Conservation (phyloP, 1,139 yeast genomes). For the Geotrichum klebahnii region DNA sequence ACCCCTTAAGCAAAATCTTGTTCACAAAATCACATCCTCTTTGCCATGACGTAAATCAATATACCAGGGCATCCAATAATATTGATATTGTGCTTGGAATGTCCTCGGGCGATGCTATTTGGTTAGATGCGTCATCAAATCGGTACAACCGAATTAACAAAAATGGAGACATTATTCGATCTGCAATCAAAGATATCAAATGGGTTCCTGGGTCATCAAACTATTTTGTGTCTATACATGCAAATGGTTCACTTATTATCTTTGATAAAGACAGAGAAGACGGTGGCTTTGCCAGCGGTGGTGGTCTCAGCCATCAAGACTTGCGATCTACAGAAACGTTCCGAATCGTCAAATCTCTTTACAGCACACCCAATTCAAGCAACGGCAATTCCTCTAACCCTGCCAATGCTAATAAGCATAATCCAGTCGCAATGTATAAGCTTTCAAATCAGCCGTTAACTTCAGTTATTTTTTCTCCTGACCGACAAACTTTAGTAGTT, state of each 20-base stretch:
- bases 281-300: conserved; percentile 30
- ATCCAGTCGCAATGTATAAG: conserved; percentile 60
- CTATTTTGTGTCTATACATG: conserved; percentile 42
- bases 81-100: conserved; percentile 51
- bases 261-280: conserved; percentile 45
- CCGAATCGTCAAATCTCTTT: conserved; percentile 31
- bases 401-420: conserved; percentile 24
- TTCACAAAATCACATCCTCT: conserved; percentile 43
- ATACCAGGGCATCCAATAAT: conserved; percentile 35
- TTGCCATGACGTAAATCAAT: conserved; percentile 40
- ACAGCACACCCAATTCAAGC: conserved; percentile 14
- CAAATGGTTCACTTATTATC: conserved; percentile 42
- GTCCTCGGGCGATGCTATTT: conserved; percentile 51
- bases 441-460: conserved; percentile 58
- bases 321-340: conserved; percentile 30
- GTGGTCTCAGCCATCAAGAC: conserved; percentile 28
- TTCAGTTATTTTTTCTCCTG: conserved; percentile 51
- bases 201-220: conserved; percentile 44
- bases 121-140: conserved; percentile 49
- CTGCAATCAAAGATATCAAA: conserved; percentile 41
- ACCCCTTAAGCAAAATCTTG: conserved; percentile 41
- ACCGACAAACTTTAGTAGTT: conserved; percentile 44
- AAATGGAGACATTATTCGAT: conserved; percentile 40
- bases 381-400: conserved; percentile 12
- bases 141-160: conserved; percentile 52